Evolutionary conservation across 805 yeast species (phyloP), one percentile per base, ranked within the genome.

Genomic region (Kazachstania viticola): DNA sequence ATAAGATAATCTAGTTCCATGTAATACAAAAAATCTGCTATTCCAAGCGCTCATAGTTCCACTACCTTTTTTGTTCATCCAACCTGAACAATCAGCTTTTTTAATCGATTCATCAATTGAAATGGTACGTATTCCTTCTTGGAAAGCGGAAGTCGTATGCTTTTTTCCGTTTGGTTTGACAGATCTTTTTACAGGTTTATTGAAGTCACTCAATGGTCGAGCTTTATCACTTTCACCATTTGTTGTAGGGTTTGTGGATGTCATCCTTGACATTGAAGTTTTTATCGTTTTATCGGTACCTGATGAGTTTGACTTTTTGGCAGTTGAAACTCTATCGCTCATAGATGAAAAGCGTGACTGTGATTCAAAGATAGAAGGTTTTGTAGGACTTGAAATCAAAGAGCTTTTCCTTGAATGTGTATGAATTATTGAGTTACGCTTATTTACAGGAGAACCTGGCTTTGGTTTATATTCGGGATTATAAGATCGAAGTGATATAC

Each of bases 1-100:
- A 56, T 91, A 91, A 4, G 96, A 84, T 32, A 91, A 60, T 44
- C 98, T 65, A 0, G 98, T 91, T 2, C 94, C 94, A 57, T 91
- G 95, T 21, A 91, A 63, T 0, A 91, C 76, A 51, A 87, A 87
- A 36, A 61, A 69, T 32, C 98, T 69, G 36, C 76, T 77, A 46
- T 87, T 80, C 97, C 97, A 91, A 14, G 83, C 73, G 9, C 85
- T 83, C 40, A 80, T 71, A 3, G 91, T 72, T 34, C 78, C 68
- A 36, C 79, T 81, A 19, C 95, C 94, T 41, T 81, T 76, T 56
- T 91, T 91, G 33, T 83, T 73, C 95, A 91, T 83, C 94, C 96
- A 91, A 3, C 98, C 98, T 28, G 82, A 74, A 48, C 67, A 73
- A 31, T 69, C 78, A 0, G 96, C 82, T 4, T 76, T 61, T 43